Evolutionary conservation across 306 rosid genomes (phyloP).

Genomic region (Quercus berberidifolia): DNA sequence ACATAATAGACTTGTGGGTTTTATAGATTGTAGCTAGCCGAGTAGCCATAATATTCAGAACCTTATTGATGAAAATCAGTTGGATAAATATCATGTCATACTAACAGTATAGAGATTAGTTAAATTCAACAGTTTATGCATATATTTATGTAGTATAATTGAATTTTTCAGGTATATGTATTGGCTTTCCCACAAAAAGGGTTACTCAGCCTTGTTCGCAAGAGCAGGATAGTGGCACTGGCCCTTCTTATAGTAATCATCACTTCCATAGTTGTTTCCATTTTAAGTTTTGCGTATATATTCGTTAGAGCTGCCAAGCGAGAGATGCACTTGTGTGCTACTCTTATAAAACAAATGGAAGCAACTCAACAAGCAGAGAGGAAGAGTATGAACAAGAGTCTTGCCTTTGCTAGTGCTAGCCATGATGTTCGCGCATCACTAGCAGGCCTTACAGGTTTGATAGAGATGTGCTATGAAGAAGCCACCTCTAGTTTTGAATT

Average conservation of each 20-base stretch:
- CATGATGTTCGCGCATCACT: slow-evolving; percentile 74
- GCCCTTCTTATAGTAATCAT: slow-evolving; percentile 31
- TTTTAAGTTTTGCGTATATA: slow-evolving; percentile 26
- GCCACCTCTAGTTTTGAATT: slow-evolving; percentile 31
- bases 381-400: slow-evolving; percentile 65
- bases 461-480: slow-evolving; percentile 43
- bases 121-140: not conserved
- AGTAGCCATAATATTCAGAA: not conserved
- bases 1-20: not conserved
- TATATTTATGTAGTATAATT: not conserved
- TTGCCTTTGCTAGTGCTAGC: slow-evolving; percentile 63
- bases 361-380: slow-evolving; percentile 76
- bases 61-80: not conserved
- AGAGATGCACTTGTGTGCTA: slow-evolving; percentile 58
- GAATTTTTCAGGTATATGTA: slow-evolving; percentile 49
- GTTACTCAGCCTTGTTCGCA: slow-evolving; percentile 11
- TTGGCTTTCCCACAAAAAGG: slow-evolving; percentile 34
- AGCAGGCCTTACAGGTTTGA: slow-evolving; percentile 58
- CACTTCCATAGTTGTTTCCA: slow-evolving; percentile 15
- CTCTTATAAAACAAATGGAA: slow-evolving; percentile 66
- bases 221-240: slow-evolving; percentile 29
- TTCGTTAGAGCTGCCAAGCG: slow-evolving; percentile 24
- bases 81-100: not conserved
- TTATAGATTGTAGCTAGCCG: not conserved
- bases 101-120: too few relatives aligned